Percentiles rank a stretch among this genome's conserved stretches.
phyloP scores from a whole-genome alignment of 371 early-diverging fungal genomes.

The Mortierella sp. region DNA sequence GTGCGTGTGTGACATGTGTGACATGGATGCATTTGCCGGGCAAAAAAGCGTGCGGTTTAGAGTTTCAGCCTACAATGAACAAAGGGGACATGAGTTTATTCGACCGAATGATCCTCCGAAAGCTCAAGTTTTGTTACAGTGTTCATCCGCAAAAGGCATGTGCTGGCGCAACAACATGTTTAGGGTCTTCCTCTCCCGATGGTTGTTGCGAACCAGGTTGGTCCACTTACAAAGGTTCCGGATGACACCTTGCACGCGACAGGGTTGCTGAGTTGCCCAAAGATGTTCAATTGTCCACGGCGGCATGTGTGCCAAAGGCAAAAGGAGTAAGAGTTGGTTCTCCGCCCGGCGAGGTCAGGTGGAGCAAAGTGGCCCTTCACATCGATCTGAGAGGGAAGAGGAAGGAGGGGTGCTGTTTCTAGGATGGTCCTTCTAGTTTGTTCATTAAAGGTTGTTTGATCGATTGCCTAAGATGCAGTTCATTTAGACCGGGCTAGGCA shows the following conservation, averaged over 20 bases:
- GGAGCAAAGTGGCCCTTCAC: background rate
- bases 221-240: background rate
- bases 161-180: background rate
- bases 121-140: background rate
- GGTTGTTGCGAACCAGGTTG: background rate
- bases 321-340: background rate
- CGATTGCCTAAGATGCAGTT: background rate
- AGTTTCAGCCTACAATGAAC: too few species aligned
- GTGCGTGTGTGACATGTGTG: background rate
- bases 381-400: background rate
- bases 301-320: background rate
- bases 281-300: too few species aligned
- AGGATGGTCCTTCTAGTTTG: background rate
- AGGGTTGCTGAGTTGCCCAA: background rate
- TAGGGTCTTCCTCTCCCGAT: background rate
- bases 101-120: conserved; percentile 1
- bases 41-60: too few species aligned
- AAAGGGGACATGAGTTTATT: too few species aligned
- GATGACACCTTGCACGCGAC: background rate
- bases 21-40: too few species aligned
- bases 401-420: too few species aligned
- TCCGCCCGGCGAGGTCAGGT: background rate
- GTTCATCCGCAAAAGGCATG: background rate
- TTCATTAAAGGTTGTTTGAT: background rate
- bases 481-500: background rate